Evolutionary conservation across 1,139 yeast genomes (phyloP).

Genomic region (Chernovozyma sophiae-reginae): DNA sequence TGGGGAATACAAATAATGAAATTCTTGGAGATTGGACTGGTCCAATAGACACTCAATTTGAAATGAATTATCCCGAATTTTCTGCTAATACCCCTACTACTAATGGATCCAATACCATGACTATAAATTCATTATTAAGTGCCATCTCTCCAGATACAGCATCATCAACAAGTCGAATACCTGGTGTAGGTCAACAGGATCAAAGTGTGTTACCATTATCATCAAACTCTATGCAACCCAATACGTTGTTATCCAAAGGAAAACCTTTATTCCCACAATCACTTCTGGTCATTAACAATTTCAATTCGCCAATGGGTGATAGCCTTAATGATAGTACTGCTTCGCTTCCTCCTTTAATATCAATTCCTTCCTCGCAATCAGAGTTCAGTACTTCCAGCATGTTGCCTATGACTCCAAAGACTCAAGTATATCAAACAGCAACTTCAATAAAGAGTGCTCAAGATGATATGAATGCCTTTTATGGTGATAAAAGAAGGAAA

Average conservation of each 20-base stretch:
- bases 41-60: conserved; percentile 1
- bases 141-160: conserved; percentile 1
- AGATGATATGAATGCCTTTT: neutral
- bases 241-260: neutral
- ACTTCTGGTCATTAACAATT: neutral
- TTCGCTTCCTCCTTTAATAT: neutral
- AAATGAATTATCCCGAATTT: conserved; percentile 1
- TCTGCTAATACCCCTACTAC: neutral
- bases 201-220: neutral
- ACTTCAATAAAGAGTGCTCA: neutral
- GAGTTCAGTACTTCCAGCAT: neutral
- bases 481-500: neutral
- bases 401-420: neutral
- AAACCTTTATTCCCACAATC: neutral
- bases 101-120: conserved; percentile 3
- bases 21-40: neutral
- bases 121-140: conserved; percentile 2
- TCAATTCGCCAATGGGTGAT: neutral
- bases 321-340: neutral
- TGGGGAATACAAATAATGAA: neutral
- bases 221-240: neutral
- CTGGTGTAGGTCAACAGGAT: neutral
- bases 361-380: neutral
- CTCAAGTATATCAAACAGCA: neutral
- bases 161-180: neutral